Conservation (phyloP, 169 alveolate genomes). For the Plasmodium yoelii region DNA sequence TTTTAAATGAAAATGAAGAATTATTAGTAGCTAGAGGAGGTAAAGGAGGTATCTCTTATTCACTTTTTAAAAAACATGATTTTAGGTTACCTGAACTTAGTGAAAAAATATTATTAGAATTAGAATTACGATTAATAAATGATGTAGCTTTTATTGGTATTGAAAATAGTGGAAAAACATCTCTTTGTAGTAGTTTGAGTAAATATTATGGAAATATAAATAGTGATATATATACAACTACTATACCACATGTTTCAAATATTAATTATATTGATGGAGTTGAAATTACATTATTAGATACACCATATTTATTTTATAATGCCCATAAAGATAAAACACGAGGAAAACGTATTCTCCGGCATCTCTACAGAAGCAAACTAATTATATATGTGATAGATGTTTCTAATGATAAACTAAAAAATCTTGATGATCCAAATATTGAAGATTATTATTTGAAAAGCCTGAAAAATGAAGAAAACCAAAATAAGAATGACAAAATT, state of each 20-base stretch:
- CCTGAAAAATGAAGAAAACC: conserved; percentile 3
- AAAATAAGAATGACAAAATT: not conserved
- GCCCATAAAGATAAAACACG: conserved; percentile 66
- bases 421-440: conserved; percentile 63
- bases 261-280: conserved; percentile 86
- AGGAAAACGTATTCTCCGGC: conserved; percentile 78
- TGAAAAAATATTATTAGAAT: conserved; percentile 78
- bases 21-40: conserved; percentile 87
- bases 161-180: conserved; percentile 85
- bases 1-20: conserved; percentile 77
- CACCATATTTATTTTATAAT: conserved; percentile 80
- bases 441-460: conserved; percentile 29
- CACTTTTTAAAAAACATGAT: conserved; percentile 86
- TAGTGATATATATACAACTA: conserved; percentile 84
- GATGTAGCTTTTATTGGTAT: conserved; percentile 86
- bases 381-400: conserved; percentile 84
- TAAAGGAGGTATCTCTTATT: conserved; percentile 87
- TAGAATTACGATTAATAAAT: conserved; percentile 84
- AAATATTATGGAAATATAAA: conserved; percentile 84
- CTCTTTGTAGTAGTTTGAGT: conserved; percentile 82
- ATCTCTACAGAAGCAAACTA: conserved; percentile 82
- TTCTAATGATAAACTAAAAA: conserved; percentile 54
- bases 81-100: conserved; percentile 85
- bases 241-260: conserved; percentile 85
- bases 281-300: conserved; percentile 82